Conservation (phyloP, 495 filamentous ascomycete genomes). For the Neurospora tetrasperma region DNA sequence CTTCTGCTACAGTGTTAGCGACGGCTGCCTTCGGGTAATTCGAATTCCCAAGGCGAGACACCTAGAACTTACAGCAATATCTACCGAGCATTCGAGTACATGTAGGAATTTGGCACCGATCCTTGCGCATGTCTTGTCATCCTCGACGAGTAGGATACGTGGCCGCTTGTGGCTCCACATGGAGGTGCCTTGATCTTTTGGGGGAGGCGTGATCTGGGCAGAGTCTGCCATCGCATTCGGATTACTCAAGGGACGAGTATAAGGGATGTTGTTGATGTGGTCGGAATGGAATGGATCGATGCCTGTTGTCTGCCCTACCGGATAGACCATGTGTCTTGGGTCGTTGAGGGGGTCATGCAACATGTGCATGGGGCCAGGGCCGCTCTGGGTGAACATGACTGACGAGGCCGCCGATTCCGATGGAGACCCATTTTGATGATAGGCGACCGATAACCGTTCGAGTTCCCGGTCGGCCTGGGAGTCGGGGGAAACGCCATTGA, state of each 20-base stretch:
- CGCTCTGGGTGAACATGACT: slow-evolving; percentile 33
- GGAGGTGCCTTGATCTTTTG: slow-evolving; percentile 25
- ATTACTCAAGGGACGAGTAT: slow-evolving; percentile 43
- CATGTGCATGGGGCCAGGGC: slow-evolving; percentile 24
- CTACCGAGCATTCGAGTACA: slow-evolving; percentile 78
- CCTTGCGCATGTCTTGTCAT: slow-evolving; percentile 85
- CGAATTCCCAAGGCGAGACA: not conserved
- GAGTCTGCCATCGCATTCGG: slow-evolving; percentile 21
- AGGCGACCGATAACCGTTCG: slow-evolving; percentile 63
- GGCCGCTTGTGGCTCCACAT: slow-evolving; percentile 70
- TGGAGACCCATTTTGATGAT: slow-evolving; percentile 49
- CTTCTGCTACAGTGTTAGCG: slow-evolving; percentile 11
- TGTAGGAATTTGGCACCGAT: slow-evolving; percentile 93
- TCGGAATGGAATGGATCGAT: slow-evolving; percentile 94
- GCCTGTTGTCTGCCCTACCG: slow-evolving; percentile 76
- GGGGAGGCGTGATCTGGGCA: slow-evolving; percentile 15
- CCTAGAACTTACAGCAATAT: slow-evolving; percentile 66
- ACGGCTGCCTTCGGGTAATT: not conserved
- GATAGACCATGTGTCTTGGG: slow-evolving; percentile 77
- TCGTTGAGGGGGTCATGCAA: slow-evolving; percentile 48
- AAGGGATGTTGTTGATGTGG: slow-evolving; percentile 88
- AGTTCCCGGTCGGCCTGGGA: slow-evolving; percentile 67
- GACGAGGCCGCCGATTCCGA: slow-evolving; percentile 35
- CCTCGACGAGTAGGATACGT: slow-evolving; percentile 84
- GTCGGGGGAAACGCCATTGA: slow-evolving; percentile 71